Base-by-base conservation (phyloP, 1,284 basidiomycete genomes). In the Pascua guehoae region DNA sequence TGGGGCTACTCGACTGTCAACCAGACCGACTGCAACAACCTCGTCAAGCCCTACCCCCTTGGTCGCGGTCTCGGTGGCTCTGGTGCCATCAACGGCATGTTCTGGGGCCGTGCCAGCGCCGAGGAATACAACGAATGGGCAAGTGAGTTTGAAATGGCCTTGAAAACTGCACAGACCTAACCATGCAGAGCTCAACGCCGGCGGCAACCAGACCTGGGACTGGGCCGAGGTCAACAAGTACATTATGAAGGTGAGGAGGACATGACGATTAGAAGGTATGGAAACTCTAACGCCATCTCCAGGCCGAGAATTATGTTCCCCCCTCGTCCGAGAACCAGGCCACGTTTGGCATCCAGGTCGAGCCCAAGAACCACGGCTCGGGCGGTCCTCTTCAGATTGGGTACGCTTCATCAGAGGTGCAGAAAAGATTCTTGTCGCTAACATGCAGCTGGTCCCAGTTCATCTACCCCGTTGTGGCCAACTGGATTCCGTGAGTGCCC, bases 21-120 rank as follows among this genome's bases (percentile, higher is more conserved):
- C 17, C 58, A 68, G 63, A 47, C 54, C 12, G 69, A 71, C 51
- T 58, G 66, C 0, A 48, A 61, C 14, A 54, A 60, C 41, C 45
- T 51, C 1, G 53, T 60, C 15, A 71, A 71, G 59, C 45, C 54
- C 7, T 87, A 84, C 84, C 83, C 85, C 0, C 79, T 86, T 56
- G 84, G 84, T 12, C 83, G 88, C 78, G 80, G 86, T 39, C 81
- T 89, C 18, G 88, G 88, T 48, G 88, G 88, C 16, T 86, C 73
- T 10, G 70, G 83, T 39, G 85, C 86, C 9, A 81, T 87, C 57
- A 89, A 89, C 74, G 88, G 86, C 57, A 80, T 88, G 76, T 89
- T 87, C 76, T 79, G 83, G 75, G 68, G 77, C 45, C 58, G 74
- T 48, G 76, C 68, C 5, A 66, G 67, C 32, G 56, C 57, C 39